Evolutionary conservation across 2,329 filamentous ascomycete species (phyloP).

Genomic region (Colletotrichum godetiae): DNA sequence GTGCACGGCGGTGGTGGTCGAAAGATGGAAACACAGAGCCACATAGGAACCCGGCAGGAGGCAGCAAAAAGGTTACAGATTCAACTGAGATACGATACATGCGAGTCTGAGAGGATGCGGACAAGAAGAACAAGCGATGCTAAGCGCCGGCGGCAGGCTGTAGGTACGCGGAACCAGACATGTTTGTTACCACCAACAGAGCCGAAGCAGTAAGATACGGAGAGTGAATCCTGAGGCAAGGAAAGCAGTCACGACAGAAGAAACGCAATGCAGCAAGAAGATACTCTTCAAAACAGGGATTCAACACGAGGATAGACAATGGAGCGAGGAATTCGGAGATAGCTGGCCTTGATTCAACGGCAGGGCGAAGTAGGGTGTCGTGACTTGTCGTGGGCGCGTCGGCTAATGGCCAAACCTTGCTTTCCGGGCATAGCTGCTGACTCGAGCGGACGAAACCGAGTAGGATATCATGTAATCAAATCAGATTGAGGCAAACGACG

Average conservation of each 20-base stretch:
- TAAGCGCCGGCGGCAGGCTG: conserved; percentile 13
- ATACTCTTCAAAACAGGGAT: conserved; percentile 9
- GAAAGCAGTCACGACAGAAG: not conserved
- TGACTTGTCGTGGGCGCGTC: too few species aligned
- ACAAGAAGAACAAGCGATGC: conserved; percentile 14
- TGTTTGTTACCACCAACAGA: not conserved
- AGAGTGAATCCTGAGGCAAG: not conserved
- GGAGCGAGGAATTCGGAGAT: not conserved
- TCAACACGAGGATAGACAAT: conserved; percentile 7
- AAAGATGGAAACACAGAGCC: conserved; percentile 5
- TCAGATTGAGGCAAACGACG: too few species aligned
- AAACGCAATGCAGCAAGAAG: not conserved
- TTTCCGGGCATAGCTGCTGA: too few species aligned
- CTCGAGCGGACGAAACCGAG: too few species aligned
- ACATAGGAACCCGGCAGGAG: conserved; percentile 26
- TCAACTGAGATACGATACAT: conserved; percentile 2
- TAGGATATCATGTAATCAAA: too few species aligned
- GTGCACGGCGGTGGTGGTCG: conserved; percentile 1
- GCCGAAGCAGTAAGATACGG: conserved; percentile 7
- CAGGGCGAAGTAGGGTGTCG: conserved; percentile 29
- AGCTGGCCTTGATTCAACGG: conserved; percentile 20
- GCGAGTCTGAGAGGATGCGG: conserved; percentile 10
- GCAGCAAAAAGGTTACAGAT: conserved; percentile 6
- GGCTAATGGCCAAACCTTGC: too few species aligned
- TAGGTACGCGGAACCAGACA: conserved; percentile 21